Percentiles rank a stretch among this genome's conserved stretches.
phyloP scores from a whole-genome alignment of 148 eudicot genomes.

The Cornus florida region DNA sequence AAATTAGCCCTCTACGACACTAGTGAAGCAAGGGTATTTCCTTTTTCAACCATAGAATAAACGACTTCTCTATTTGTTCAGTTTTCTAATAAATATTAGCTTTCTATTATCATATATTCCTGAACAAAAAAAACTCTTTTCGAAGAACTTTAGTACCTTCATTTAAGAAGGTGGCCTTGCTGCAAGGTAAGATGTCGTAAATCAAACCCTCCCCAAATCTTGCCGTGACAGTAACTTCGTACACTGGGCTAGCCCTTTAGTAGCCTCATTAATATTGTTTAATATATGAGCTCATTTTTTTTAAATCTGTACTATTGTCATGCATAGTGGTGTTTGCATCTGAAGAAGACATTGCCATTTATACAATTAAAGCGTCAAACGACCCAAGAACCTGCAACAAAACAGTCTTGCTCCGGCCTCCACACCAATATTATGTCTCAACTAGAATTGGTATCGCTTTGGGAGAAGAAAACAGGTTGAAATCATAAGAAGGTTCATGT shows the following conservation, averaged over 20 bases:
- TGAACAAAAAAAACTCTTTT: too few relatives aligned
- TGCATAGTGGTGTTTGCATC: conserved; percentile 5
- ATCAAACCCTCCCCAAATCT: too few relatives aligned
- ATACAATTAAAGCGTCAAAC: conserved; percentile 4
- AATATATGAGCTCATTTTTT: not conserved
- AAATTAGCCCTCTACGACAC: conserved; percentile 15
- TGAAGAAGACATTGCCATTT: conserved; percentile 12
- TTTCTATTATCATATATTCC: too few relatives aligned
- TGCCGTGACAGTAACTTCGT: too few relatives aligned
- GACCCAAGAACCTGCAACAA: conserved; percentile 12
- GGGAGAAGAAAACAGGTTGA: conserved; percentile 15
- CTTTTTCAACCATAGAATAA: not conserved
- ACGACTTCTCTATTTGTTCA: not conserved
- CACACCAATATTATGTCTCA: conserved; percentile 13
- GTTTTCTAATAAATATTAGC: too few relatives aligned
- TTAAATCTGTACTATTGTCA: not conserved
- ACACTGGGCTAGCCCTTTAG: too few relatives aligned
- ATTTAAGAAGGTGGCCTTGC: too few relatives aligned
- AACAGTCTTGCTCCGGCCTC: not conserved
- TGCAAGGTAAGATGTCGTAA: too few relatives aligned
- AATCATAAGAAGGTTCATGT: conserved; percentile 4
- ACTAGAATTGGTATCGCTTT: conserved; percentile 13
- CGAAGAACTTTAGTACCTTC: too few relatives aligned
- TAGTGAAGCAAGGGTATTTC: conserved; percentile 16
- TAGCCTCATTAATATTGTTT: too few relatives aligned